Evolutionary conservation across 2,329 filamentous ascomycete species (phyloP).

Genomic region (Westerdykella aurantiaca): DNA sequence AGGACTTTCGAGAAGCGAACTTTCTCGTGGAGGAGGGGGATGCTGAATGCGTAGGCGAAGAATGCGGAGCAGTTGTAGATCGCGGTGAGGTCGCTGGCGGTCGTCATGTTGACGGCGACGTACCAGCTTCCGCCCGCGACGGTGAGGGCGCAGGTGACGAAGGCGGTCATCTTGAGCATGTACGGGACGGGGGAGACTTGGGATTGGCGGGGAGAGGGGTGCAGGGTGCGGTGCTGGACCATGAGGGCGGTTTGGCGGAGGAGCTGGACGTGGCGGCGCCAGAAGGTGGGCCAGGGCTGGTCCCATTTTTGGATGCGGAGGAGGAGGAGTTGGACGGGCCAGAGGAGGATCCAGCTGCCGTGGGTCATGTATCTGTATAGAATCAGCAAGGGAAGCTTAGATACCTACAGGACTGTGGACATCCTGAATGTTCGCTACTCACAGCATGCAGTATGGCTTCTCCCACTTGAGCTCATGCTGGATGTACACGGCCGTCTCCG

Average conservation of each 20-base stretch:
- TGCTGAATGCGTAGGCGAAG: slow-evolving; percentile 95
- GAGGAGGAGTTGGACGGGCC: slow-evolving; percentile 76
- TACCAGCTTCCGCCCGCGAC: slow-evolving; percentile 94
- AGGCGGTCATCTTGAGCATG: slow-evolving; percentile 70
- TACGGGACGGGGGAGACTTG: slow-evolving; percentile 60
- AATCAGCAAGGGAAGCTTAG: background rate
- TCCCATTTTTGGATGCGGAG: slow-evolving; percentile 73
- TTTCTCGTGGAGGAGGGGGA: slow-evolving; percentile 81
- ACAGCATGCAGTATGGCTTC: slow-evolving; percentile 99
- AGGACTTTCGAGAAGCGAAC: slow-evolving; percentile 78
- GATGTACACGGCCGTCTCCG: slow-evolving; percentile 91
- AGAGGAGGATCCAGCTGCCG: slow-evolving; percentile 85
- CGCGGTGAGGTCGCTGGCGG: slow-evolving; percentile 85
- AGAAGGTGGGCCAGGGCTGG: slow-evolving; percentile 77
- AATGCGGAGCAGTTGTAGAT: slow-evolving; percentile 99
- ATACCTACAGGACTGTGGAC: background rate
- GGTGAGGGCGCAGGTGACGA: slow-evolving; percentile 80
- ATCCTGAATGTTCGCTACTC: slow-evolving; percentile 23
- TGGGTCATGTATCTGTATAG: slow-evolving; percentile 73
- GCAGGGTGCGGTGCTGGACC: slow-evolving; percentile 73
- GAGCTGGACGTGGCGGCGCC: slow-evolving; percentile 64
- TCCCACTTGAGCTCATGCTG: slow-evolving; percentile 89
- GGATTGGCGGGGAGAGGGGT: slow-evolving; percentile 48
- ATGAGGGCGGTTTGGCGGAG: slow-evolving; percentile 68
- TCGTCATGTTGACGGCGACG: slow-evolving; percentile 87